Conservation (phyloP, 768 basidiomycete genomes). For the Clathrus columnatus region DNA sequence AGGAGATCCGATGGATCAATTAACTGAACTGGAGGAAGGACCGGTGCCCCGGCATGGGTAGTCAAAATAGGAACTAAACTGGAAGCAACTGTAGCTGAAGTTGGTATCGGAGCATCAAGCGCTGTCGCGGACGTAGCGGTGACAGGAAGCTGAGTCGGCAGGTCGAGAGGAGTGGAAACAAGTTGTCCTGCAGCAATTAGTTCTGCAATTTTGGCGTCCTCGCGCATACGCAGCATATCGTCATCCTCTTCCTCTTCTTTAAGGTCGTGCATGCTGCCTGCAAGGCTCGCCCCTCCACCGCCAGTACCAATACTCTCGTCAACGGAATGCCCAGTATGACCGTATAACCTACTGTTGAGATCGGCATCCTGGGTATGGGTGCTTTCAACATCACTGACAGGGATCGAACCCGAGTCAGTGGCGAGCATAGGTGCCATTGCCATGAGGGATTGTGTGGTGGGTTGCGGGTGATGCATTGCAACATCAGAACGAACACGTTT, state of each 20-base stretch:
- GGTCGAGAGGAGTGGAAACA: neutral
- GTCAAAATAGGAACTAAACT: neutral
- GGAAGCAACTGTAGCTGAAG: neutral
- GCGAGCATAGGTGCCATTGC: neutral
- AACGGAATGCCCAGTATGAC: neutral
- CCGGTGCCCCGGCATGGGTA: neutral
- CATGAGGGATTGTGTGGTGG: neutral
- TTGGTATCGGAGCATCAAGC: neutral
- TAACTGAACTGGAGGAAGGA: neutral
- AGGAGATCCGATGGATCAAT: slow-evolving; percentile 5
- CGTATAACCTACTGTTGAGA: neutral
- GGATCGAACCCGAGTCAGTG: neutral
- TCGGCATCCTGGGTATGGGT: neutral
- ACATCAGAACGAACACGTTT: slow-evolving; percentile 82
- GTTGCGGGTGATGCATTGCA: slow-evolving; percentile 50
- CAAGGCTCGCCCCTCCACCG: neutral
- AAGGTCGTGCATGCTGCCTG: slow-evolving; percentile 4
- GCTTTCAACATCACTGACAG: slow-evolving; percentile 2
- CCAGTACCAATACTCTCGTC: neutral
- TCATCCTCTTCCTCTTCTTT: slow-evolving; percentile 16
- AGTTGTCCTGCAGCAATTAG: slow-evolving; percentile 3
- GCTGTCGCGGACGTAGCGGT: neutral
- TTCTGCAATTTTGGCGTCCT: slow-evolving; percentile 12
- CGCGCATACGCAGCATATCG: slow-evolving; percentile 10
- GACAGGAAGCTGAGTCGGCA: neutral